Base-by-base conservation (phyloP, 257 asterid species). In the Solanum bulbocastanum region DNA sequence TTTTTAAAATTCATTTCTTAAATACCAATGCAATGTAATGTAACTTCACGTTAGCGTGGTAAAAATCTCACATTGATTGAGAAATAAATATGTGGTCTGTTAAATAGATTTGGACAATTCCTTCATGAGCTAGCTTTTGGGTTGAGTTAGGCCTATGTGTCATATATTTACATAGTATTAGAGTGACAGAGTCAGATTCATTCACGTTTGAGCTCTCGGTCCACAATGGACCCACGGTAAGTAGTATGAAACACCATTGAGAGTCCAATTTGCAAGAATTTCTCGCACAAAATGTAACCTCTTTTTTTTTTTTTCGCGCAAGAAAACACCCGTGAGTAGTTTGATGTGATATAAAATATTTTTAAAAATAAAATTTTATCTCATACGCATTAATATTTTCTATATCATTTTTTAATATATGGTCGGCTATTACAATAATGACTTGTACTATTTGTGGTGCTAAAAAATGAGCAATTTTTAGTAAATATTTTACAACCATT, bases 81-180 rank as follows among this genome's bases (percentile, higher is more conserved):
- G 2, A 0, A 18, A 52, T 52, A 3, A 0, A 52, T 52, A 2
- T 1, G 1, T 0, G 1, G 4, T 6, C 0, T 18, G n/a, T 2
- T 6, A 52, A 2, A 52, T 52, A 0, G 23, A 52, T 0, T 18
- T 52, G 8, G 1, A 18, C 10, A 18, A 1, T 52, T 2, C 0
- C 0, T 52, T 52, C 62, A 0, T 16, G n/a, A 52, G 4, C 23
- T 6, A 18, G 62, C 1, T 56, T 52, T 52, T 52, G 62, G 0
- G 3, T 52, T 52, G 0, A 52, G 10, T 52, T 6, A 52, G 8
- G 1, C 10, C 9, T 49, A 16, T 1, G 3, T 16, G 7, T 1
- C 23, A 5, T 52, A 52, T 52, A 15, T 52, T 16, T 6, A 52
- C 8, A 52, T 2, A 6, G 23, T 16, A 49, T 49, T 23, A 16